Evolutionary conservation across 768 basidiomycete species (phyloP).

Genomic region (Boletus reticuloceps): DNA sequence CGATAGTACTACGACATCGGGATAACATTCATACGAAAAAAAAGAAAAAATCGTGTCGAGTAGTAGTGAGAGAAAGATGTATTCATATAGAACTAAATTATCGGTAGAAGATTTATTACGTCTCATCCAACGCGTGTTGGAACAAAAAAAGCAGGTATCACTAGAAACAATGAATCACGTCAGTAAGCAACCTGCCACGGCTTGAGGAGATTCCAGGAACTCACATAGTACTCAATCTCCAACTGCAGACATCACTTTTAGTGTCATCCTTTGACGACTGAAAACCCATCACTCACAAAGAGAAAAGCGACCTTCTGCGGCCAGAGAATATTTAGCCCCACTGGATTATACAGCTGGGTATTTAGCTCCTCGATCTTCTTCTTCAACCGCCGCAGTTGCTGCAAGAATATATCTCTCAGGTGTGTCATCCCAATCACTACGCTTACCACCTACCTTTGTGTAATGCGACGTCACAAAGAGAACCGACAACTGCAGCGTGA

Average conservation of each 20-base stretch:
- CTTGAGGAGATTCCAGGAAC: slow-evolving; percentile 27
- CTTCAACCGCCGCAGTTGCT: slow-evolving; percentile 80
- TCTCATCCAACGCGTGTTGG: neutral
- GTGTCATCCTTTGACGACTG: neutral
- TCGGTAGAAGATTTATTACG: slow-evolving; percentile 2
- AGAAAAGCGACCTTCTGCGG: slow-evolving; percentile 84
- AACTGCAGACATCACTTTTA: slow-evolving; percentile 48
- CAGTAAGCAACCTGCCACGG: neutral
- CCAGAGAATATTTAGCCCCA: slow-evolving; percentile 84
- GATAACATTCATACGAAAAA: neutral
- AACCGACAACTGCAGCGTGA: slow-evolving; percentile 78
- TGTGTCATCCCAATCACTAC: neutral
- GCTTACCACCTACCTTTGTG: slow-evolving; percentile 55
- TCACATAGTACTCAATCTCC: slow-evolving; percentile 92
- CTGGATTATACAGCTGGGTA: slow-evolving; percentile 72
- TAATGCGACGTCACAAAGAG: slow-evolving; percentile 74
- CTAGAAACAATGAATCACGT: slow-evolving; percentile 5
- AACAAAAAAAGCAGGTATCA: slow-evolving; percentile 17
- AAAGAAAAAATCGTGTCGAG: neutral
- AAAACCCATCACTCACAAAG: slow-evolving; percentile 63
- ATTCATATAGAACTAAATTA: slow-evolving; percentile 7
- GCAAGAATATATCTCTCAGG: slow-evolving; percentile 8
- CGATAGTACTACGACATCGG: slow-evolving; percentile 1
- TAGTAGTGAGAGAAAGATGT: slow-evolving; percentile 7
- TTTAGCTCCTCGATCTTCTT: slow-evolving; percentile 68